Base-by-base conservation (phyloP, 768 basidiomycete species). In the Tricholoma bakamatsutake region DNA sequence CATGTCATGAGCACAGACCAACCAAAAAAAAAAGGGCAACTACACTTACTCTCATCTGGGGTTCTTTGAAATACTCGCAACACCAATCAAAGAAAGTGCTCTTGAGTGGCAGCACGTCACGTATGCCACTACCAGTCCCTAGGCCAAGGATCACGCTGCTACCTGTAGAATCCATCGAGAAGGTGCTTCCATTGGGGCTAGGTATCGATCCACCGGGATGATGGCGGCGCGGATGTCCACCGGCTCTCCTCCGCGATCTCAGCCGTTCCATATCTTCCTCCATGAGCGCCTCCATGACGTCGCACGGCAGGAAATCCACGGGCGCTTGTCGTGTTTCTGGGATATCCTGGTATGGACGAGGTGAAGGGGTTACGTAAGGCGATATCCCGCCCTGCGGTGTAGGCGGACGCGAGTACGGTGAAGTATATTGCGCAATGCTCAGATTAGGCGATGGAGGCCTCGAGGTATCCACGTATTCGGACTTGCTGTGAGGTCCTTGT, bases 51-150 rank as follows among this genome's bases (percentile, higher is more conserved):
- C 93, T 87, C 96, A 99, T 98, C 69, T 99, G 97, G 3, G 96
- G 93, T 68, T 98, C 95, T 59, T 89, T 93, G 75, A 98, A 99
- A 68, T 98, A 98, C 66, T 98, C 95, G 64, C 84, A 82, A 57
- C 93, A 93, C 91, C 93, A 98, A 65, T 98, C 96, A 66, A 88
- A 99, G 73, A 91, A 96, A 8, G 82, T 78, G 66, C 93, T 95
- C 71, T 91, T 93, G 64, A 99, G 70, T 0, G 97, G 97, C 59
- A 98, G 69, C 2, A 88, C 82, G 68, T 96, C 90, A 56, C 88
- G 80, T 54, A 94, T 87, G 8, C 88, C 88, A 9, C 81, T 76
- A 21, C 90, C 89, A 9, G 90, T 91, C 3, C 90, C 90, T 28
- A 91, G 69, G 4, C 90, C 90, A 21, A 90, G 75, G 15, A 87